Conservation (phyloP, 768 basidiomycete genomes). For the Lentinula edodes region DNA sequence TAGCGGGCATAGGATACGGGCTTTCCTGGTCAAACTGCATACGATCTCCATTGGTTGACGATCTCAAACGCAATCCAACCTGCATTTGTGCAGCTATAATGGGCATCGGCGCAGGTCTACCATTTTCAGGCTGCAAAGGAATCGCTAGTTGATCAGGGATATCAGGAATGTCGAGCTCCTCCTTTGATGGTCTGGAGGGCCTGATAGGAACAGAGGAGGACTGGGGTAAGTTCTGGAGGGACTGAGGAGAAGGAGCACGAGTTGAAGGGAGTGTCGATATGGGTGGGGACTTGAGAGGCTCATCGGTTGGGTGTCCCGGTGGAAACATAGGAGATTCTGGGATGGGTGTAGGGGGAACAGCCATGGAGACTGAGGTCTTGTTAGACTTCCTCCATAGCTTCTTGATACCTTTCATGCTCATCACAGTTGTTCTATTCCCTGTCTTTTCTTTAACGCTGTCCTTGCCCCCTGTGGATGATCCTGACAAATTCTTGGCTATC, state of each 20-base stretch:
- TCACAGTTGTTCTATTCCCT: conserved; percentile 47
- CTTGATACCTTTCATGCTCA: conserved; percentile 70
- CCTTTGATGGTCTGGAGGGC: conserved; percentile 16
- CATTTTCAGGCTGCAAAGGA: neutral
- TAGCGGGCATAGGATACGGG: conserved; percentile 48
- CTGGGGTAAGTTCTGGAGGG: conserved; percentile 6
- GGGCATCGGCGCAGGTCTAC: conserved; percentile 18
- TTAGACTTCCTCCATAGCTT: conserved; percentile 77
- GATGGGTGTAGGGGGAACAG: conserved; percentile 11
- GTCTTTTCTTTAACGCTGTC: conserved; percentile 8
- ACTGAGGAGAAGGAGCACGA: conserved; percentile 15
- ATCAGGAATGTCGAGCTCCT: conserved; percentile 17
- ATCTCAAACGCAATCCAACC: conserved; percentile 12
- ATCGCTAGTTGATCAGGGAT: conserved; percentile 11
- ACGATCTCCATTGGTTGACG: conserved; percentile 26
- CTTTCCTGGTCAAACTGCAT: conserved; percentile 73
- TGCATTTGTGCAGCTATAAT: conserved; percentile 38
- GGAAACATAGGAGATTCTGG: conserved; percentile 27
- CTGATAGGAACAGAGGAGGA: neutral
- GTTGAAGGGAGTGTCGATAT: conserved; percentile 29
- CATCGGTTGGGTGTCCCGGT: conserved; percentile 28
- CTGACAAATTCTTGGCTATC: neutral
- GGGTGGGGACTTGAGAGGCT: conserved; percentile 23
- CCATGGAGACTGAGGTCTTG: conserved; percentile 34
- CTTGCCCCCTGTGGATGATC: neutral